phyloP scores from a whole-genome alignment of 352 stramenopile genomes.

The Globisporangium cederbergense region DNA sequence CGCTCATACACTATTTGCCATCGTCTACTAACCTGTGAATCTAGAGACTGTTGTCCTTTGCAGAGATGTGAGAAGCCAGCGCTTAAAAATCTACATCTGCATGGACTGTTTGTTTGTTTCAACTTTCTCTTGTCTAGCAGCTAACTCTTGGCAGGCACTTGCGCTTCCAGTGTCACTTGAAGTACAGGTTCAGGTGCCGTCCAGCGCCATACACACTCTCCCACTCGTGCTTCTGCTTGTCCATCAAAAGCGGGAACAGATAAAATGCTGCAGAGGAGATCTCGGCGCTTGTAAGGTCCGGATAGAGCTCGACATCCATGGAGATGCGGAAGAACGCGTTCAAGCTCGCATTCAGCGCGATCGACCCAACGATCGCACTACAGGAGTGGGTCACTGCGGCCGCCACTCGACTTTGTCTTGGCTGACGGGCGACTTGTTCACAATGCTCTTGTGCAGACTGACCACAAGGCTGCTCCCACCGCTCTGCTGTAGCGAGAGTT shows the following conservation, averaged over 20 bases:
- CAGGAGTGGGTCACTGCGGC: conserved; percentile 18
- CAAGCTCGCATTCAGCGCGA: conserved; percentile 37
- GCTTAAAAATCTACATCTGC: neutral
- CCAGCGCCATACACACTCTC: conserved; percentile 22
- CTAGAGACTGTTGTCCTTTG: neutral
- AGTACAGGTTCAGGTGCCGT: conserved; percentile 45
- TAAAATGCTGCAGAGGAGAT: conserved; percentile 26
- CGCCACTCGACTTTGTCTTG: conserved; percentile 10
- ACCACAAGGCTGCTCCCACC: neutral
- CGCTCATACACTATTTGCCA: conserved; percentile 2
- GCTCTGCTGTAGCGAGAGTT: neutral
- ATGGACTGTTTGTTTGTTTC: neutral
- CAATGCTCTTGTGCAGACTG: neutral
- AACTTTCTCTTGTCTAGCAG: neutral
- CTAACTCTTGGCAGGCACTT: conserved; percentile 4
- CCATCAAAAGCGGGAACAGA: conserved; percentile 1
- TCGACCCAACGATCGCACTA: conserved; percentile 25
- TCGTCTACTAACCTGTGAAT: neutral
- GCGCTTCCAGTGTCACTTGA: conserved; percentile 34
- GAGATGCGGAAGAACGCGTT: conserved; percentile 30
- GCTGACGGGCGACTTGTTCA: neutral
- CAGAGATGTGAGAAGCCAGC: neutral
- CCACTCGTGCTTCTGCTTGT: conserved; percentile 23
- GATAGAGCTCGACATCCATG: conserved; percentile 21
- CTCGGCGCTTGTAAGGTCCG: conserved; percentile 21